phyloP scores from a whole-genome alignment of 164 flowering plant species.

The Vitis rupestris region DNA sequence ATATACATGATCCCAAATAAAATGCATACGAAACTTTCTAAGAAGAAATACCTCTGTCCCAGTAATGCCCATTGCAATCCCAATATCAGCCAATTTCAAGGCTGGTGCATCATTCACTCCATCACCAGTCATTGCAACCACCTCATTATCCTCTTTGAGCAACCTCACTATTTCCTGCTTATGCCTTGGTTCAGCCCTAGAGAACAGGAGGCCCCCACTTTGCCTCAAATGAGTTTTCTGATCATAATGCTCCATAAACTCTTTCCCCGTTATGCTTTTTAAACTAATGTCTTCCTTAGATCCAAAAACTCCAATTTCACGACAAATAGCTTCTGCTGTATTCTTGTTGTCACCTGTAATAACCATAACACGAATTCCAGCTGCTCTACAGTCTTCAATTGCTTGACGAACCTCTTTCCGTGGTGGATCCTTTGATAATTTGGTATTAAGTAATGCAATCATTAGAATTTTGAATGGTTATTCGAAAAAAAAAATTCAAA shows the following conservation, averaged over 20 bases:
- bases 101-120: constrained; percentile 96
- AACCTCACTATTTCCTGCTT: constrained; percentile 81
- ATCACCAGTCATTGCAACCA: constrained; percentile 97
- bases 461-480: too few relatives aligned
- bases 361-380: constrained; percentile 67
- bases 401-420: constrained; percentile 57
- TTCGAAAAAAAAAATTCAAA: too few relatives aligned
- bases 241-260: constrained; percentile 48
- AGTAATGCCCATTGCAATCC: constrained; percentile 96
- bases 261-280: constrained; percentile 66
- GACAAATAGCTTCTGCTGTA: constrained; percentile 83
- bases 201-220: constrained; percentile 53
- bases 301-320: constrained; percentile 73
- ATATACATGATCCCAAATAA: too few relatives aligned
- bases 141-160: constrained; percentile 86
- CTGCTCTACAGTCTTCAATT: constrained; percentile 57
- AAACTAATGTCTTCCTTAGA: constrained; percentile 45
- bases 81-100: constrained; percentile 92
- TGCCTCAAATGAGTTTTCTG: constrained; percentile 40
- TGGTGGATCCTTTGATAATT: constrained; percentile 52
- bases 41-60: constrained; percentile 82
- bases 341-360: constrained; percentile 65
- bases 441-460: too few relatives aligned
- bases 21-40: too few relatives aligned
- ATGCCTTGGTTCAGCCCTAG: constrained; percentile 86